Evolutionary conservation across 768 basidiomycete species (phyloP).

Genomic region (Dentipellis fragilis): DNA sequence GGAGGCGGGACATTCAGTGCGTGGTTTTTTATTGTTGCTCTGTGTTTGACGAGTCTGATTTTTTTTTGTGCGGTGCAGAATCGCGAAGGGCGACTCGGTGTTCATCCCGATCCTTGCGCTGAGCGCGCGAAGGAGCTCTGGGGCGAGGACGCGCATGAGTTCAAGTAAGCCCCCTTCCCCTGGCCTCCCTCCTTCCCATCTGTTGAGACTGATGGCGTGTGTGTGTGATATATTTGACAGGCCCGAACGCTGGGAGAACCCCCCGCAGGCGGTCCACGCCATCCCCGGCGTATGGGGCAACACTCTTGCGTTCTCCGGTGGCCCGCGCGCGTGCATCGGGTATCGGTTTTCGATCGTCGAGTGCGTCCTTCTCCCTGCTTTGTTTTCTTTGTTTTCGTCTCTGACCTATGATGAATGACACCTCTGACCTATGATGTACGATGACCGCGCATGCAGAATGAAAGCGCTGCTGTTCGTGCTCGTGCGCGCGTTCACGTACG

Average conservation of each 20-base stretch:
- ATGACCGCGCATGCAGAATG: neutral
- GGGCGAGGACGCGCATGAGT: constrained; percentile 29
- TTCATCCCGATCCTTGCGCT: constrained; percentile 21
- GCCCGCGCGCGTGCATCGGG: constrained; percentile 20
- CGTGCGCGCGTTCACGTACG: constrained; percentile 11
- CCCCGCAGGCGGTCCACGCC: constrained; percentile 6
- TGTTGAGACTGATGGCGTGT: neutral
- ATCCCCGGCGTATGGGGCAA: constrained; percentile 18
- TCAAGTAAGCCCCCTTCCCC: constrained; percentile 15
- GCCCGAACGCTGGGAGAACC: constrained; percentile 19
- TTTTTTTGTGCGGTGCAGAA: neutral
- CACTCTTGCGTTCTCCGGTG: constrained; percentile 19
- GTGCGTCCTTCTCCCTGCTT: neutral
- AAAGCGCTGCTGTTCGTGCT: constrained; percentile 9
- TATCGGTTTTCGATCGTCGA: constrained; percentile 19
- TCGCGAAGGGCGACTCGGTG: constrained; percentile 18
- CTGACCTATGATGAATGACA: too few species aligned
- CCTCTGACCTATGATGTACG: too few species aligned
- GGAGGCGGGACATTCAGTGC: constrained; percentile 9
- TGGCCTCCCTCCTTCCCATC: neutral
- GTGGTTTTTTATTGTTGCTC: neutral
- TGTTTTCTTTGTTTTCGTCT: too few species aligned
- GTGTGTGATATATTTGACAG: constrained; percentile 6
- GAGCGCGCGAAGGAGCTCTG: constrained; percentile 23
- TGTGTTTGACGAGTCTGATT: neutral